phyloP scores from a whole-genome alignment of 139 green algal genomes.

The Micractinium sp. region DNA sequence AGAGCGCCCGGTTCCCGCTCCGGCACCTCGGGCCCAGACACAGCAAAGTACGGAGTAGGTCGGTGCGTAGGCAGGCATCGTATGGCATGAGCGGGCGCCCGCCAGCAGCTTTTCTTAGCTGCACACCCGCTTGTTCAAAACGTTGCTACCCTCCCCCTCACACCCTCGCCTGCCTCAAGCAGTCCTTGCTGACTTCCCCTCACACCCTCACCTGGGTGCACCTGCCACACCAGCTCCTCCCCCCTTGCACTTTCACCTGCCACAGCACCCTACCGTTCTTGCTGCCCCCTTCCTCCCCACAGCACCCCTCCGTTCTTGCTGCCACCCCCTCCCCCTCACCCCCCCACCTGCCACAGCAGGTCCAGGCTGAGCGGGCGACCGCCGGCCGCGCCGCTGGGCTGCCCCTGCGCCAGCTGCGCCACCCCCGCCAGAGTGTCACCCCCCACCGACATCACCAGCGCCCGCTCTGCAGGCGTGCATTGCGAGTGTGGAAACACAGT shows the following conservation, averaged over 20 bases:
- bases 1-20: too few species aligned
- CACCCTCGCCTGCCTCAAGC: too few species aligned
- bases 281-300: too few species aligned
- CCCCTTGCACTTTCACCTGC: conserved; percentile 38
- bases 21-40: too few species aligned
- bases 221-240: conserved; percentile 63
- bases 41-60: too few species aligned
- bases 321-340: background rate
- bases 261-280: too few species aligned
- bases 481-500: background rate
- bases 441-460: conserved; percentile 37
- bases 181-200: background rate
- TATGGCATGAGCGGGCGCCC: too few species aligned
- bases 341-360: conserved; percentile 61
- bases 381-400: background rate
- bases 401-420: conserved; percentile 35
- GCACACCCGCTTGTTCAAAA: too few species aligned
- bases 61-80: too few species aligned
- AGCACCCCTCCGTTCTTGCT: too few species aligned
- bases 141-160: too few species aligned
- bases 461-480: background rate
- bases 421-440: conserved; percentile 42
- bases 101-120: too few species aligned
- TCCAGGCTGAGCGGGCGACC: conserved; percentile 60
- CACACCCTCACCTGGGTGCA: conserved; percentile 24